Evolutionary conservation across 495 filamentous ascomycete species (phyloP).

Genomic region (Polyplosphaeria fusca): DNA sequence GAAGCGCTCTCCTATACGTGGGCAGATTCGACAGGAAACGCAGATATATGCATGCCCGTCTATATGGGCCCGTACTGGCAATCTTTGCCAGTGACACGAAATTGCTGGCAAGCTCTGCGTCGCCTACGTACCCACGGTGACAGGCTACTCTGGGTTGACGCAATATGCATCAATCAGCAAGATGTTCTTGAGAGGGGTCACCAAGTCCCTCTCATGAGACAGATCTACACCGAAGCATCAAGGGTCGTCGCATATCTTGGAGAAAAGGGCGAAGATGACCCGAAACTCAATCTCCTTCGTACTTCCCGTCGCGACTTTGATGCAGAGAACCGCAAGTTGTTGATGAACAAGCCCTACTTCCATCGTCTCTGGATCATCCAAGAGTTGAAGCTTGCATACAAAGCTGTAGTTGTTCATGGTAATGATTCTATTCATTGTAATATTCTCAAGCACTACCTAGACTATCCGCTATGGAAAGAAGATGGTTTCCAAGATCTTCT

Average conservation of each 20-base stretch:
- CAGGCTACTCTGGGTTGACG: not conserved
- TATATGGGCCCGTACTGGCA: not conserved
- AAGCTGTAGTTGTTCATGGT: not conserved
- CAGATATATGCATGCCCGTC: not conserved
- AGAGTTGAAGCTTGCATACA: not conserved
- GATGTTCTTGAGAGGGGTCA: not conserved
- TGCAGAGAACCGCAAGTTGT: too few relatives aligned
- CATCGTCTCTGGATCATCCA: not conserved
- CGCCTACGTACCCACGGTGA: not conserved
- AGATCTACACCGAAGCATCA: not conserved
- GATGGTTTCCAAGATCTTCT: not conserved
- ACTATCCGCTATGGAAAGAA: not conserved
- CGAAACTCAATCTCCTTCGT: not conserved
- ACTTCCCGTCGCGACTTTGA: not conserved
- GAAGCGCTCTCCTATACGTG: conserved; percentile 6
- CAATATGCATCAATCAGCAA: not conserved
- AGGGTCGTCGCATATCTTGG: not conserved
- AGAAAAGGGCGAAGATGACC: not conserved
- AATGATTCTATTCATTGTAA: not conserved
- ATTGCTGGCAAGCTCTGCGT: not conserved
- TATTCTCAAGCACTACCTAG: not conserved
- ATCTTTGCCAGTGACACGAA: not conserved
- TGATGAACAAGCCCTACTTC: not conserved
- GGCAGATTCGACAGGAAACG: not conserved
- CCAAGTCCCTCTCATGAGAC: not conserved